Conservation (phyloP, 257 asterid genomes). For the Solanum lignicaule region DNA sequence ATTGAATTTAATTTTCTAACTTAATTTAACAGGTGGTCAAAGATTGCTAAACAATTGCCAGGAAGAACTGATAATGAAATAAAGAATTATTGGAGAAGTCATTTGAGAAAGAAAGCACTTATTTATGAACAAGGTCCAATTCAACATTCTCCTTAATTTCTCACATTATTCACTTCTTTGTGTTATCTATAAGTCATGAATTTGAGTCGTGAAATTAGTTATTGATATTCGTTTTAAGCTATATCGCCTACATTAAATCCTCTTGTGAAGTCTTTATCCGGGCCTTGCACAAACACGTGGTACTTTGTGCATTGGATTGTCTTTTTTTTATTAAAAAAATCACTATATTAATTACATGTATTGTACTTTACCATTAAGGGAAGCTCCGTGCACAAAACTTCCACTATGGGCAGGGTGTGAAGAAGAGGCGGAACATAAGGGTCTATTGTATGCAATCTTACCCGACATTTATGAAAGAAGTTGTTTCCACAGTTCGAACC, state of each 20-base stretch:
- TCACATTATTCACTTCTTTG: background rate
- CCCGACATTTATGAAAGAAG: background rate
- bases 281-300: background rate
- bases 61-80: slow-evolving; percentile 86
- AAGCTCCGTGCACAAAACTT: background rate
- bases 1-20: background rate
- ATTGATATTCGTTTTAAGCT: background rate
- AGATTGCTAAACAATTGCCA: slow-evolving; percentile 52
- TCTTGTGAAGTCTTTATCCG: background rate
- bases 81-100: slow-evolving; percentile 69
- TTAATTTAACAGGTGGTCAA: slow-evolving; percentile 52
- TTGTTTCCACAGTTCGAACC: background rate
- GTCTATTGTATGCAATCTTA: background rate
- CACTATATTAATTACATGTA: background rate
- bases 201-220: background rate
- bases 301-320: background rate
- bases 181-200: background rate
- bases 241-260: background rate
- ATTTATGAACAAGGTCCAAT: slow-evolving; percentile 14
- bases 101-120: slow-evolving; percentile 32
- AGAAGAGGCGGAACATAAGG: background rate
- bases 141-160: background rate
- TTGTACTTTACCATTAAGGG: background rate
- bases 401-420: background rate
- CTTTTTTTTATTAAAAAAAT: background rate